These are phyloP conservation scores for Aspergillus ibericus DNA, from an alignment of 2,329 filamentous ascomycete genomes.

Conservation along the genomic window DNA sequence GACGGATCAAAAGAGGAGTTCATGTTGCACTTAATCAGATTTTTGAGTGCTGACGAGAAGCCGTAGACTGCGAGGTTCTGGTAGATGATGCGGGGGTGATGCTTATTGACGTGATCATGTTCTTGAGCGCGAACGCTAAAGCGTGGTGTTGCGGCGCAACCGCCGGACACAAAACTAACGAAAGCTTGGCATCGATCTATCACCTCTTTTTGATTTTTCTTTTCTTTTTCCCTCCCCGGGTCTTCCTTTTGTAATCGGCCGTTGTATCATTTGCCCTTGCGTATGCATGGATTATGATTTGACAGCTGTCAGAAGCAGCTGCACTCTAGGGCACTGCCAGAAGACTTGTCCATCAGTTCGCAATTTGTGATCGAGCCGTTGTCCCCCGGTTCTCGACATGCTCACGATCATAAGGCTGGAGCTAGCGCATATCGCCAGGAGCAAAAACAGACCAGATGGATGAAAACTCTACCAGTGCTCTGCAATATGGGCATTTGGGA, in stretches of 20 bases:
- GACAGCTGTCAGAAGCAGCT: constrained; percentile 8
- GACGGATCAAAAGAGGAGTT: constrained; percentile 58
- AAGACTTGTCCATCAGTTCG: neutral
- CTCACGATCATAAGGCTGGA: constrained; percentile 19
- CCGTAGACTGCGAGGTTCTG: neutral
- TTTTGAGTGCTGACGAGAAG: neutral
- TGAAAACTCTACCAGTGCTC: constrained; percentile 51
- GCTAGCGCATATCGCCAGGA: constrained; percentile 27
- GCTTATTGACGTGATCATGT: neutral
- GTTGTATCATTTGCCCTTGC: neutral
- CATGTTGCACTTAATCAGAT: constrained; percentile 19
- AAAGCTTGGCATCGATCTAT: constrained; percentile 12
- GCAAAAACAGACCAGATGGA: constrained; percentile 55
- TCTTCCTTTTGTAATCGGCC: neutral
- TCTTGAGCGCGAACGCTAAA: constrained; percentile 3
- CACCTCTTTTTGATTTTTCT: constrained; percentile 5
- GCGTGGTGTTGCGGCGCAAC: constrained; percentile 17
- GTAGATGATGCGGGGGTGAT: neutral
- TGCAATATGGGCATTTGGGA: constrained; percentile 61
- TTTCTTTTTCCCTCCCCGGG: neutral
- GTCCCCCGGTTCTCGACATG: constrained; percentile 29
- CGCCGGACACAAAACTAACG: neutral
- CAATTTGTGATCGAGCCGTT: neutral
- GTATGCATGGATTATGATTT: constrained; percentile 6
- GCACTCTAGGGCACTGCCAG: neutral